Conservation (phyloP, 2,329 filamentous ascomycete species). For the Fusarium buxicola region DNA sequence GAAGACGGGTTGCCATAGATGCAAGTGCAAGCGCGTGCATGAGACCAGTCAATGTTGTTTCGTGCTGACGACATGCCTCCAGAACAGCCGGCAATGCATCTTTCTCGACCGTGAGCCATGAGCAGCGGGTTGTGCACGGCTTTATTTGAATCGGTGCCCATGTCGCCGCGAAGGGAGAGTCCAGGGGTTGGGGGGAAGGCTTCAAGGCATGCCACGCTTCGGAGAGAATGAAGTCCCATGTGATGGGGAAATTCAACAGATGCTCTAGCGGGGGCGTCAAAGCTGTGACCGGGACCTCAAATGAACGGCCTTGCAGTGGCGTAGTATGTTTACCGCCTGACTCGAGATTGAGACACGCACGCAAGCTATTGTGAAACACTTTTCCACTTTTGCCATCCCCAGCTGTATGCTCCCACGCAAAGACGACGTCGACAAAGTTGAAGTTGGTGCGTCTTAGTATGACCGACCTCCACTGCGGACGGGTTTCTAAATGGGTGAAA, state of each 20-base stretch:
- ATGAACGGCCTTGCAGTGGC: background rate
- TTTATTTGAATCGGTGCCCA: conserved; percentile 19
- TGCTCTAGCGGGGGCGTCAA: conserved; percentile 12
- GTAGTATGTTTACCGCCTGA: accelerated
- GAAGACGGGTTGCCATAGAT: conserved; percentile 11
- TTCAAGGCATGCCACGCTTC: background rate
- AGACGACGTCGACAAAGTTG: conserved; percentile 18
- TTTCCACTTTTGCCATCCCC: conserved; percentile 28
- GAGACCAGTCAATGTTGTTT: conserved; percentile 19
- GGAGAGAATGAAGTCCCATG: background rate
- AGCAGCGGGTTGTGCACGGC: background rate
- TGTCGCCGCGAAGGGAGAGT: background rate
- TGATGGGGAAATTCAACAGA: conserved; percentile 7
- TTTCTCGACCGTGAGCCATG: background rate
- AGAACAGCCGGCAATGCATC: background rate
- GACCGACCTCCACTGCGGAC: conserved; percentile 6
- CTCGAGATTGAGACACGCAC: conserved; percentile 5
- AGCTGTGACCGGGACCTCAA: background rate
- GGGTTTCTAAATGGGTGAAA: conserved; percentile 9
- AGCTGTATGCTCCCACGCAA: conserved; percentile 27
- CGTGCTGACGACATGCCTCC: background rate
- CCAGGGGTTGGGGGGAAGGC: background rate
- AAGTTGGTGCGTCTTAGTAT: background rate
- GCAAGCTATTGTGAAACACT: conserved; percentile 11
- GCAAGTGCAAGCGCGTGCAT: conserved; percentile 5